Conservation (phyloP, 208 protist genomes). For the Acanthamoeba triangularis region DNA sequence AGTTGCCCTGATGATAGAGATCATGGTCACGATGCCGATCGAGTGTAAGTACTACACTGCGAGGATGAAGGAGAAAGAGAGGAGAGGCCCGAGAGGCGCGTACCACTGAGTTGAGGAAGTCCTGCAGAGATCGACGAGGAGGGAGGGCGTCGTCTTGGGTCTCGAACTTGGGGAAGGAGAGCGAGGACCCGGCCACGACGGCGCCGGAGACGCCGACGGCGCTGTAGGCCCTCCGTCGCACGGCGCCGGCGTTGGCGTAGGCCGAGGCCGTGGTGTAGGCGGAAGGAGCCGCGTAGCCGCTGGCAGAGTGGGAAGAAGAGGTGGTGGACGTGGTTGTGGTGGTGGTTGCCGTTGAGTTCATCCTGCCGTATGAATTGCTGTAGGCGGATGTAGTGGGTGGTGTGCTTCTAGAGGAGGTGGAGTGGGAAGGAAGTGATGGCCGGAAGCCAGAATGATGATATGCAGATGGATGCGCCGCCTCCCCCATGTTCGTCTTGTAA, state of each 20-base stretch:
- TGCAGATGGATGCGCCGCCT: neutral
- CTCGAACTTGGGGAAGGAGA: neutral
- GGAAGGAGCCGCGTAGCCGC: neutral
- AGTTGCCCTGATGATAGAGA: slow-evolving; percentile 7
- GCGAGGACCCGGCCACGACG: neutral
- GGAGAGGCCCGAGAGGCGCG: neutral
- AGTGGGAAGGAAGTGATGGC: neutral
- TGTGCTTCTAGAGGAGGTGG: neutral
- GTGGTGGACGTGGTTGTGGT: neutral
- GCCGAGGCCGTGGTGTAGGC: slow-evolving; percentile 8
- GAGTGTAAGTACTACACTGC: neutral
- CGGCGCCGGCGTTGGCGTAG: slow-evolving; percentile 10
- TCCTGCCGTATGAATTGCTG: neutral
- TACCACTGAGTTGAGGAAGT: slow-evolving; percentile 2
- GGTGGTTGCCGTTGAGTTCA: neutral
- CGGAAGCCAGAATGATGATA: neutral
- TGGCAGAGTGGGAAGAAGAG: neutral
- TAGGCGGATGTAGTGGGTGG: neutral
- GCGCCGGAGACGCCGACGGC: slow-evolving; percentile 1
- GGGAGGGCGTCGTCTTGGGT: neutral
- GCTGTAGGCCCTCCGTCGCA: slow-evolving; percentile 32
- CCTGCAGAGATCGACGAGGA: neutral
- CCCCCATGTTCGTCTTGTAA: neutral
- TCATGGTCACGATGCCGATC: neutral
- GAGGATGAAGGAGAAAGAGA: neutral